Conservation (phyloP, 495 filamentous ascomycete genomes). For the Bathelium albidoporum region DNA sequence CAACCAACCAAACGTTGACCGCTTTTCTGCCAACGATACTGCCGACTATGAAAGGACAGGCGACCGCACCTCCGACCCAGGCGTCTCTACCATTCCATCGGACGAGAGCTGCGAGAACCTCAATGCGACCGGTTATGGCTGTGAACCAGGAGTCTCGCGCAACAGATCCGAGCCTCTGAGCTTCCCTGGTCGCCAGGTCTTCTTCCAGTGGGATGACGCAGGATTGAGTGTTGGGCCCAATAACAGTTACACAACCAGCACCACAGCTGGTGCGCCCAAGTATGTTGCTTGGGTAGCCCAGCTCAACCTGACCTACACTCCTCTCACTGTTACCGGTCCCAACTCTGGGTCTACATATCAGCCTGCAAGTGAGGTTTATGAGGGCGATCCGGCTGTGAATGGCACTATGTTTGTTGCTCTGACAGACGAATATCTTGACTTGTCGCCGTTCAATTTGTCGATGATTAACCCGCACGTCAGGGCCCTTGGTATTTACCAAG, state of each 20-base stretch:
- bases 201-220: slow-evolving; percentile 61
- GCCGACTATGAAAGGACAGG: slow-evolving; percentile 47
- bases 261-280: slow-evolving; percentile 44
- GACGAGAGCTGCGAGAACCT: slow-evolving; percentile 42
- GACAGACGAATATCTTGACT: slow-evolving; percentile 55
- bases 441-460: slow-evolving; percentile 69
- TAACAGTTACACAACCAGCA: slow-evolving; percentile 63
- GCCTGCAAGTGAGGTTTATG: slow-evolving; percentile 48
- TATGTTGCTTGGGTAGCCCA: slow-evolving; percentile 76
- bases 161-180: slow-evolving; percentile 60
- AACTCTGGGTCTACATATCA: slow-evolving; percentile 59
- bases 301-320: slow-evolving; percentile 75
- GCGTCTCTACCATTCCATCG: slow-evolving; percentile 32
- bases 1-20: slow-evolving; percentile 67
- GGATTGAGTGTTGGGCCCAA: slow-evolving; percentile 68
- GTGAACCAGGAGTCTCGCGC: slow-evolving; percentile 52
- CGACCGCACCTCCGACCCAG: slow-evolving; percentile 35
- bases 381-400: slow-evolving; percentile 60
- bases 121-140: slow-evolving; percentile 43
- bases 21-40: slow-evolving; percentile 42
- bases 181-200: slow-evolving; percentile 63
- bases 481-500: slow-evolving; percentile 68
- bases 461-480: slow-evolving; percentile 68
- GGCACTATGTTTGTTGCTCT: slow-evolving; percentile 71
- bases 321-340: slow-evolving; percentile 44